Base-by-base conservation (phyloP, 106 monocot species). In the Vanilla planifolia region DNA sequence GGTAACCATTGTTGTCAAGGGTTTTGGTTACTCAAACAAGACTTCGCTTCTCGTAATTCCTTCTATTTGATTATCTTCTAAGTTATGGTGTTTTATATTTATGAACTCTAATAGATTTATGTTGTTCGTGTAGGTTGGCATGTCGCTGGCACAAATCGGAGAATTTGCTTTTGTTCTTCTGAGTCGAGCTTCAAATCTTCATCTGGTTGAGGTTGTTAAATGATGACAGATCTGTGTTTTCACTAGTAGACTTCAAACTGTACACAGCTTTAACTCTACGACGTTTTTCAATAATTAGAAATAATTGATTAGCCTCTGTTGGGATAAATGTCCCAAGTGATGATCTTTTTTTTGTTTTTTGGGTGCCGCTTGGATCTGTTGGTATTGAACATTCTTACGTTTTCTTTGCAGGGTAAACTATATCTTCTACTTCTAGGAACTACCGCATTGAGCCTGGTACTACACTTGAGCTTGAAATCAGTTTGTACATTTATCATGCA, bases 101-200 rank as follows among this genome's bases (percentile, higher is more conserved):
- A 55, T 43, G 43, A 17, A 26, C 9, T 46, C 44, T 25, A 51
- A 19, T 48, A 53, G 11, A 32, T 30, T 36, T 48, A 47, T 33
- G 8, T 35, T 13, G 8, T 75, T 56, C n/a, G n/a, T 73, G 30
- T 72, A 95, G 95, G 95, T 86, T 61, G 95, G 95, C 35, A 90
- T 95, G 89, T 95, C 95, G 40, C 61, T 95, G 33, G 95, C 95
- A 13, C 95, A 95, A 43, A 90, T 95, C 33, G 95, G 95, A 64
- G 95, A 95, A 71, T 95, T 95, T 77, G 80, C 95, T 44, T 95
- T 95, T 73, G 94, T 95, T 64, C 89, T 95, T 61, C 78, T 95
- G 13, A 95, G 94, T 41, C 89, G 89, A 60, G 93, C 95, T 71
- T 96, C 95, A 66, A 96, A 90, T 55, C 34, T 67, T 11, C 32